phyloP scores from a whole-genome alignment of 2,329 filamentous ascomycete genomes.

The Arachnomyces sp. region DNA sequence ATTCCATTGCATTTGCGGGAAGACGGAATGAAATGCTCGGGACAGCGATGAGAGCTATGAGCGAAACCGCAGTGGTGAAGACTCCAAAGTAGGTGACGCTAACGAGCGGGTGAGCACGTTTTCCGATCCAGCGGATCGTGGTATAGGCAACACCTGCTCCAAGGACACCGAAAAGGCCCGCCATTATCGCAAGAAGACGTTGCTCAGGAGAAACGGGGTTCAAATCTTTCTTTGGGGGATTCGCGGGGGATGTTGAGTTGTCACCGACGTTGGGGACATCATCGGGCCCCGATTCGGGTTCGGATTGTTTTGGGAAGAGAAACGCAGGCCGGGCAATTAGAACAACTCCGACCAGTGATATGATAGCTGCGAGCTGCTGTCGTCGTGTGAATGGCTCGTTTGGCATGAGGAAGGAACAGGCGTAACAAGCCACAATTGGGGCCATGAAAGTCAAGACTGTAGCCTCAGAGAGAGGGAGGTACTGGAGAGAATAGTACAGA shows the following conservation, averaged over 20 bases:
- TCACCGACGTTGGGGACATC: background rate
- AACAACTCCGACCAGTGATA: conserved; percentile 72
- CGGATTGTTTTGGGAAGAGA: conserved; percentile 39
- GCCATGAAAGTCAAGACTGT: conserved; percentile 84
- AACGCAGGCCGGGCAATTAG: conserved; percentile 69
- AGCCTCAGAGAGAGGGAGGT: conserved; percentile 77
- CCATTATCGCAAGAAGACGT: conserved; percentile 60
- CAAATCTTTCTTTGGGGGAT: conserved; percentile 38
- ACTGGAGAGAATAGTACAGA: conserved; percentile 67
- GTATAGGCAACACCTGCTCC: conserved; percentile 71
- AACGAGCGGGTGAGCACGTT: conserved; percentile 71
- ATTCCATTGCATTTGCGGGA: conserved; percentile 50
- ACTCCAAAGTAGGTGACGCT: conserved; percentile 76
- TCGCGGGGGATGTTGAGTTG: conserved; percentile 12
- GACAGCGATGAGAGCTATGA: conserved; percentile 50
- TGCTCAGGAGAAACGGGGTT: conserved; percentile 36
- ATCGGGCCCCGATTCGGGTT: conserved; percentile 11
- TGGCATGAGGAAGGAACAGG: conserved; percentile 63
- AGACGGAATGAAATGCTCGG: conserved; percentile 52
- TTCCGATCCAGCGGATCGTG: conserved; percentile 70
- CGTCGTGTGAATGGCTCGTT: conserved; percentile 70
- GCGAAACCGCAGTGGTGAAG: conserved; percentile 62
- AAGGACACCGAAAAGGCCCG: conserved; percentile 69
- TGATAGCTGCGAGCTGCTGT: conserved; percentile 66
- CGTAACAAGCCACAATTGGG: conserved; percentile 70